Conservation (phyloP, 352 stramenopile species). For the Pythium grandisporangium region DNA sequence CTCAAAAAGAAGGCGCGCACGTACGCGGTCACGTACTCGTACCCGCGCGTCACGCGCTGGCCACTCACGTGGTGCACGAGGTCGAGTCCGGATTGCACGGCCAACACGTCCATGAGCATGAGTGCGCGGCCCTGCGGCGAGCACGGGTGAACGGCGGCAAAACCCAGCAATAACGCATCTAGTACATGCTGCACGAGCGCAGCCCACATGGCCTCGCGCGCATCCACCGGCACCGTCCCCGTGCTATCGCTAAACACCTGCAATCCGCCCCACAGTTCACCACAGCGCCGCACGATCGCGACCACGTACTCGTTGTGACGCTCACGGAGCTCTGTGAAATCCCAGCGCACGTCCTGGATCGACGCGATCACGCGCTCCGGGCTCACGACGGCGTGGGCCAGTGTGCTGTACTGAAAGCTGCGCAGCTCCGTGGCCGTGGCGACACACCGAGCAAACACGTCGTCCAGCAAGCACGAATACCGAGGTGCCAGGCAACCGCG, state of each 20-base stretch:
- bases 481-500: conserved; percentile 53
- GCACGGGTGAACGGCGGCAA: conserved; percentile 83
- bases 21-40: conserved; percentile 71
- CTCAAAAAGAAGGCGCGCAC: conserved; percentile 89
- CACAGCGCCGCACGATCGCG: conserved; percentile 67
- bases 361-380: conserved; percentile 26
- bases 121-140: conserved; percentile 92
- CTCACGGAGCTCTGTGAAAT: conserved; percentile 56
- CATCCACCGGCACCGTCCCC: conserved; percentile 54
- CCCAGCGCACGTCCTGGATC: conserved; percentile 39
- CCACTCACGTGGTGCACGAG: conserved; percentile 74
- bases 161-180: conserved; percentile 87
- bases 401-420: conserved; percentile 49
- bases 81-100: conserved; percentile 77
- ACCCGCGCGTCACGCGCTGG: conserved; percentile 28
- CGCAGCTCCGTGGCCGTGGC: conserved; percentile 39
- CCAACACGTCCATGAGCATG: conserved; percentile 96
- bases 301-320: conserved; percentile 77
- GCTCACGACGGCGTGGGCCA: conserved; percentile 34
- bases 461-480: conserved; percentile 60
- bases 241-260: conserved; percentile 60
- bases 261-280: conserved; percentile 64
- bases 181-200: conserved; percentile 81
- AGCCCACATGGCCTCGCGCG: conserved; percentile 71
- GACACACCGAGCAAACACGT: conserved; percentile 49